Evolutionary conservation across 495 filamentous ascomycete species (phyloP).

Genomic region (Trichoderma virens): DNA sequence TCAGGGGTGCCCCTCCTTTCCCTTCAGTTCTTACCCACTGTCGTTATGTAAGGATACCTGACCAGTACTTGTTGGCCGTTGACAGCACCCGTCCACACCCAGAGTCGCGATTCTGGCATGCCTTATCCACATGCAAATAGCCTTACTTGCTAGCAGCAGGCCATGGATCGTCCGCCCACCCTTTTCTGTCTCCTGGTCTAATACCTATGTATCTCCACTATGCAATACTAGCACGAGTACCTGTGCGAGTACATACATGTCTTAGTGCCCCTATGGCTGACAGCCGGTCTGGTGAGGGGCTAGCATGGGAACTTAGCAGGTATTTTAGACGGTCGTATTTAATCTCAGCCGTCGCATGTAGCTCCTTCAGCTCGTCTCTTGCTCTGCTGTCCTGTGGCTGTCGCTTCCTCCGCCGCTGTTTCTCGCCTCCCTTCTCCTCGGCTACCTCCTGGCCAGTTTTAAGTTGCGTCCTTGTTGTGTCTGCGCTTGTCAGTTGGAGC

Average conservation of each 20-base stretch:
- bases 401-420: background rate
- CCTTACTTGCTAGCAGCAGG: background rate
- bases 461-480: background rate
- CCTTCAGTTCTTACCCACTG: too few relatives aligned
- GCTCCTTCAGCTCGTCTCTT: constrained; percentile 6
- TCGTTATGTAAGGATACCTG: background rate
- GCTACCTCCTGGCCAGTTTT: background rate
- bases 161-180: background rate
- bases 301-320: too few relatives aligned
- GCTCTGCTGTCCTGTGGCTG: background rate
- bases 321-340: constrained; percentile 2
- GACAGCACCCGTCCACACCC: background rate
- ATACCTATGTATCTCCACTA: too few relatives aligned
- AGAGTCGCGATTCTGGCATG: background rate
- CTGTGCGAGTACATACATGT: background rate
- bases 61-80: background rate
- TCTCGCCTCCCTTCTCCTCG: background rate
- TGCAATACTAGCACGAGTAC: too few relatives aligned
- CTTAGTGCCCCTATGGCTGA: constrained; percentile 8
- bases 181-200: background rate
- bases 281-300: constrained; percentile 2
- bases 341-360: constrained; percentile 5
- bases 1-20: too few relatives aligned
- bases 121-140: background rate
- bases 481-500: too few relatives aligned